Evolutionary conservation across 1,284 basidiomycete genomes (phyloP), one percentile per base, ranked within the genome.

Genomic region (Apiotrichum veenhuisii): DNA sequence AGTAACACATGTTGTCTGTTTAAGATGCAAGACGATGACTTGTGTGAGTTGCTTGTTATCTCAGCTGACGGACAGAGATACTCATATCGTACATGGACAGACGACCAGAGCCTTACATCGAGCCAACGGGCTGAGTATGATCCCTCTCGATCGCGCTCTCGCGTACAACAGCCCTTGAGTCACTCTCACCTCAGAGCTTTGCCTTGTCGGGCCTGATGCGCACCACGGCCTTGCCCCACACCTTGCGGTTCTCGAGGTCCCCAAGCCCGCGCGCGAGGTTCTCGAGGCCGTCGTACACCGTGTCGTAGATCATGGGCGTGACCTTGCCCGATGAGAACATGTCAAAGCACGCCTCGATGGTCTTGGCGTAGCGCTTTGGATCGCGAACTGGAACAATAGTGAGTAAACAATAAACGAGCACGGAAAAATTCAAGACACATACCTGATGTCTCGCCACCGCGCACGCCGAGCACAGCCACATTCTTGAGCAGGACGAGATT

Each of bases 171-270:
- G n/a, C n/a, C n/a, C n/a, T n/a, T n/a, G n/a, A n/a, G n/a, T n/a
- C n/a, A n/a, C 37, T 20, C 23, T 1, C 23, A 22, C 23, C n/a
- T 43, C 42, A 62, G 10, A 62, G 54, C 56, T 56, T 62, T n/a
- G 50, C 62, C 49, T 22, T 50, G 11, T 63, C 68, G 23, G 82
- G 80, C 25, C 81, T 77, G 55, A 81, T 81, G 37, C 81, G 80
- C 1, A 91, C 83, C 22, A 95, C 80, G 0, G 83, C 89, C 75
- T 98, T 98, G 1, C 94, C 95, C 89, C 91, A 98, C 3, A 91
- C 95, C 78, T 90, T 85, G 57, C 95, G 80, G 51, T 81, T 81
- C 68, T 91, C 80, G 25, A 83, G 68, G 62, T 80, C 81, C 42
- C 69, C 64, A 47, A 83, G 62, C 1, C 79, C 82, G 41, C 74